Percentiles rank a stretch among this genome's conserved stretches.
Evolutionary conservation across 2,329 filamentous ascomycete species (phyloP).

Genomic region (Trichoderma endophyticum): DNA sequence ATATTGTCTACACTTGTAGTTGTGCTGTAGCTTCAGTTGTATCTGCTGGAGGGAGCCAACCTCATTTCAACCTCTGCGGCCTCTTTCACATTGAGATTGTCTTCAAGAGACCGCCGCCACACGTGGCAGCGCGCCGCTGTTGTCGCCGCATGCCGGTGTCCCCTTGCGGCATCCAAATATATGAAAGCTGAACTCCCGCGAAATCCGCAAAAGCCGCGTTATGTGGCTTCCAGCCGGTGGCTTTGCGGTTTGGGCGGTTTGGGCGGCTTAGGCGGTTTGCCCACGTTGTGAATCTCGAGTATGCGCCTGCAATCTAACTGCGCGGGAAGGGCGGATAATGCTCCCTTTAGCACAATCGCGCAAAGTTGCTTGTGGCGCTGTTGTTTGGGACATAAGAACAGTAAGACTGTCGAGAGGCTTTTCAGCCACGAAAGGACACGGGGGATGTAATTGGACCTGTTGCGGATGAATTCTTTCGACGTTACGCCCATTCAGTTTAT

Average conservation of each 20-base stretch:
- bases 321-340: not conserved
- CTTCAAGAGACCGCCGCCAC: not conserved
- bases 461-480: not conserved
- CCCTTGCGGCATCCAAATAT: not conserved
- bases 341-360: not conserved
- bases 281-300: not conserved
- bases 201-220: not conserved
- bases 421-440: constrained; percentile 2
- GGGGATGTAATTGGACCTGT: not conserved
- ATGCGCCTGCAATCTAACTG: not conserved
- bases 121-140: not conserved
- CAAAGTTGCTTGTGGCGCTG: not conserved
- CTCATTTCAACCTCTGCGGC: not conserved
- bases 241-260: not conserved
- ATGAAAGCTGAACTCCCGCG: not conserved
- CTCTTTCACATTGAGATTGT: not conserved
- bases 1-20: not conserved
- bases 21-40: not conserved
- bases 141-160: not conserved
- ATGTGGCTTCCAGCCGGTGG: not conserved
- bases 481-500: not conserved
- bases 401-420: not conserved
- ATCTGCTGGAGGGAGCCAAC: not conserved
- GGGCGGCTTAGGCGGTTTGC: not conserved
- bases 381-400: not conserved